A percentile compares a stretch with the other conserved stretches of the same genome.
Conservation (phyloP, 768 basidiomycete species). For the Cytidiella melzeri region DNA sequence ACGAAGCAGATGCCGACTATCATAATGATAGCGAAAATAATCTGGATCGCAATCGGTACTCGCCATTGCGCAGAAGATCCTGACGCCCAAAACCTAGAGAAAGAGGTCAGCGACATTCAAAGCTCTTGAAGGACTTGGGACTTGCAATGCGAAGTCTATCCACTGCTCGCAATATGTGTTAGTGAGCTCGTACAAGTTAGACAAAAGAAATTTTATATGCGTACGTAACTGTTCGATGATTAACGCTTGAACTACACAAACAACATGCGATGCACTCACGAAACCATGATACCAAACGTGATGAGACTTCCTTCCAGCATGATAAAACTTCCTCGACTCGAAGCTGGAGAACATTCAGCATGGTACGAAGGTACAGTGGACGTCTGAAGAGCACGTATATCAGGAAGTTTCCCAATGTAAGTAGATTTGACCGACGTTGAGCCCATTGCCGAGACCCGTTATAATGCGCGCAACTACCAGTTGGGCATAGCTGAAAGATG, state of each 20-base stretch:
- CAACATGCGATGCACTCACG: too few species aligned
- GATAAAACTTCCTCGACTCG: slow-evolving; percentile 53
- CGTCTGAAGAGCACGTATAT: slow-evolving; percentile 32
- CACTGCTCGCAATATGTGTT: slow-evolving; percentile 38
- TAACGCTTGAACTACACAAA: too few species aligned
- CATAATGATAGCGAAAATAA: slow-evolving; percentile 49
- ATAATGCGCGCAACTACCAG: slow-evolving; percentile 55
- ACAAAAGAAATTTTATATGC: slow-evolving; percentile 3
- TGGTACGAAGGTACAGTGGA: slow-evolving; percentile 63
- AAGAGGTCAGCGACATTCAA: not conserved
- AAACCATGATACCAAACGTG: slow-evolving; percentile 57
- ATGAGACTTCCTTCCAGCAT: slow-evolving; percentile 63
- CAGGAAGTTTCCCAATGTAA: not conserved
- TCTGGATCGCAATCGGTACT: slow-evolving; percentile 56
- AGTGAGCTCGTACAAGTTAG: not conserved
- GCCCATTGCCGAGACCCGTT: slow-evolving; percentile 60
- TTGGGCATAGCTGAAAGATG: slow-evolving; percentile 53
- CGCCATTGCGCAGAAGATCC: slow-evolving; percentile 54
- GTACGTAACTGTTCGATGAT: slow-evolving; percentile 24
- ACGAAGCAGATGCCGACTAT: slow-evolving; percentile 43
- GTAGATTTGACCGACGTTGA: slow-evolving; percentile 37
- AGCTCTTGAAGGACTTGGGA: not conserved
- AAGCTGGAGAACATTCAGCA: slow-evolving; percentile 58
- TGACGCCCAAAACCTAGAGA: slow-evolving; percentile 42
- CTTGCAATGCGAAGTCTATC: slow-evolving; percentile 58